Evolutionary conservation across 495 filamentous ascomycete species (phyloP).

Genomic region (Aspergillus baeticus): DNA sequence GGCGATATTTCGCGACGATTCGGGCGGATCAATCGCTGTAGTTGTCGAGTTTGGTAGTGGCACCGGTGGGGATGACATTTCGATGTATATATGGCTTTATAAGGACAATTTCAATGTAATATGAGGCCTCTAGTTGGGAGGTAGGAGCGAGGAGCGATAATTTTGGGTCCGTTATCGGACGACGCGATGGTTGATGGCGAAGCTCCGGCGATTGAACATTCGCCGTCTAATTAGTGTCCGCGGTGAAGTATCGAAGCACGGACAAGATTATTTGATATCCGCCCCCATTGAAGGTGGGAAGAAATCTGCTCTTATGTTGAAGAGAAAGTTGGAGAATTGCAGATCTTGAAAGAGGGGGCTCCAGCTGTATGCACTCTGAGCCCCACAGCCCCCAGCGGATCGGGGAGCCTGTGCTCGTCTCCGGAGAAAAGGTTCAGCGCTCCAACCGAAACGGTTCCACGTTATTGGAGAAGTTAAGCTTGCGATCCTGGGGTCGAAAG

Average conservation of each 20-base stretch:
- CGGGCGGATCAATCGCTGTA: constrained; percentile 16
- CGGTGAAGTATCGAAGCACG: neutral
- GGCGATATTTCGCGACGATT: constrained; percentile 4
- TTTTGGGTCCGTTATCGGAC: constrained; percentile 19
- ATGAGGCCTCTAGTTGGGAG: too few species aligned
- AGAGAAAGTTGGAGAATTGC: constrained; percentile 14
- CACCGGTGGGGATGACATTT: constrained; percentile 31
- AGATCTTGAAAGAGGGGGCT: constrained; percentile 10
- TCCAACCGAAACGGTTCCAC: too few species aligned
- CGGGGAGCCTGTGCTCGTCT: constrained; percentile 34
- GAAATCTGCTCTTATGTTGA: neutral
- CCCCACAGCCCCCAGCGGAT: constrained; percentile 28
- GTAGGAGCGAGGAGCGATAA: too few species aligned
- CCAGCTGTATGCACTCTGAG: constrained; percentile 11
- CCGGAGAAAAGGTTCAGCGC: constrained; percentile 15
- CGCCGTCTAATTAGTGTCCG: neutral
- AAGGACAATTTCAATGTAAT: too few species aligned
- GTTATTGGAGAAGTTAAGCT: neutral
- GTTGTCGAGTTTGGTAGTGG: constrained; percentile 18
- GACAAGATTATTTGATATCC: neutral
- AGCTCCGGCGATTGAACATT: constrained; percentile 2
- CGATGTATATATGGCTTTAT: too few species aligned
- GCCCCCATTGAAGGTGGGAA: neutral
- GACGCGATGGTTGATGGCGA: neutral
- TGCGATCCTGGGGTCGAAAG: too few species aligned